Evolutionary conservation across 495 filamentous ascomycete species (phyloP), one percentile per base, ranked within the genome.

Genomic region (Aspergillus haitiensis): DNA sequence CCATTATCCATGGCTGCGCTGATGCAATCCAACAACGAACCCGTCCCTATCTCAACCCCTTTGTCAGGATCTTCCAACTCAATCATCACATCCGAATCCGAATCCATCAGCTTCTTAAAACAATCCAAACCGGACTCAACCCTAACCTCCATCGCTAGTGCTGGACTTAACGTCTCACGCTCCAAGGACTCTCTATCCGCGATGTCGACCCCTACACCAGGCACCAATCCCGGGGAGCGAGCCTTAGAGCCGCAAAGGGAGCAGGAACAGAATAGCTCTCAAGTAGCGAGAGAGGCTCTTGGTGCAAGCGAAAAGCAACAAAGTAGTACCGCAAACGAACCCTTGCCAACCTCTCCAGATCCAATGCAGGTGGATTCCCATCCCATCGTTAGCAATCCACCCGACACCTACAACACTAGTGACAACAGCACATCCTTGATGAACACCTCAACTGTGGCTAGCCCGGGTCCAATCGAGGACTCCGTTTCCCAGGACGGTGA

Each of bases 291-390:
- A 37, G 77, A 78, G 59, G 75, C 77, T 44, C 65, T 80, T 18
- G 74, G 75, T 6, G 75, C 74, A 16, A 77, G 71, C 56, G 74
- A 77, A 51, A 77, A 75, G 52, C 74, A 74, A 45, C 72, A 72
- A 40, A 57, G 34, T 45, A 61, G 58, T 18, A 40, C 70, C 7
- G 59, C 66, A 32, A 64, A 70, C 45, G 70, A 76, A 10, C 39
- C 68, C 3, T 61, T 75, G 12, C 73, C 67, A 45, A 66, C 71
- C 27, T 68, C 72, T 3, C 62, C 75, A 21, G 77, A 78, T 50
- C 72, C 78, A 32, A 80, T 80, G 75, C 77, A 78, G 49, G 71
- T 80, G 36, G 77, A 80, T 54, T 58, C 75, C 12, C 69, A 78
- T 55, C 36, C 70, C 12, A 66, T 63, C 16, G 35, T 66, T 35